Percentiles rank a stretch among this genome's conserved stretches.
Evolutionary conservation across 148 eudicot species (phyloP).

Genomic region (Diospyros kaki): DNA sequence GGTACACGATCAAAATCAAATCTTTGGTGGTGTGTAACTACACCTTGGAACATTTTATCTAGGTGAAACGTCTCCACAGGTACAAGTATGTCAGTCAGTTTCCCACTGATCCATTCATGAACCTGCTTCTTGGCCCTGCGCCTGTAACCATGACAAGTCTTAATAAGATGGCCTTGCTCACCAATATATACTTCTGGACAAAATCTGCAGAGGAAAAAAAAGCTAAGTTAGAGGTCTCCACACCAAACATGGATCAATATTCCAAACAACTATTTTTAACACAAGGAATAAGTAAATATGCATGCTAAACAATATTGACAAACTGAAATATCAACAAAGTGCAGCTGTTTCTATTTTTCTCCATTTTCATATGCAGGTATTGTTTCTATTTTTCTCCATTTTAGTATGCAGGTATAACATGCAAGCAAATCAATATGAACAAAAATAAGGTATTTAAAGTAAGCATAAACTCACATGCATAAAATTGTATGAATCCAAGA

Average conservation of each 20-base stretch:
- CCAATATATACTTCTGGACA: constrained; percentile 95
- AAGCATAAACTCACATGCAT: not conserved
- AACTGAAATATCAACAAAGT: not conserved
- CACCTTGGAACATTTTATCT: constrained; percentile 50
- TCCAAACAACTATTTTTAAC: not conserved
- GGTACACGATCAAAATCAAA: constrained; percentile 79
- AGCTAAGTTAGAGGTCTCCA: not conserved
- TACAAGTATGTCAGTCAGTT: constrained; percentile 53
- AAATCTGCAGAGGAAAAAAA: constrained; percentile 38
- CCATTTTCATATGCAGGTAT: not conserved
- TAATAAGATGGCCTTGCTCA: constrained; percentile 71
- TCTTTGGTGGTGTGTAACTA: constrained; percentile 65
- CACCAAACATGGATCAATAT: not conserved
- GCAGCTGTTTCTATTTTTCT: not conserved
- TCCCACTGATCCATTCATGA: constrained; percentile 65
- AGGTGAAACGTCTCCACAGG: constrained; percentile 81
- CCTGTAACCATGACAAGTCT: constrained; percentile 59
- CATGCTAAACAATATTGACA: too few relatives aligned
- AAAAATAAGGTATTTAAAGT: not conserved
- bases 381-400: not conserved
- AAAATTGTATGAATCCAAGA: not conserved
- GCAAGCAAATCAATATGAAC: not conserved
- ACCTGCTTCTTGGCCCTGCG: constrained; percentile 43
- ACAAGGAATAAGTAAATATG: not conserved
- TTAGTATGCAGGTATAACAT: not conserved